These are phyloP conservation scores for Bryoglossum gracile DNA, from an alignment of 495 filamentous ascomycete genomes.

Conservation along the genomic window DNA sequence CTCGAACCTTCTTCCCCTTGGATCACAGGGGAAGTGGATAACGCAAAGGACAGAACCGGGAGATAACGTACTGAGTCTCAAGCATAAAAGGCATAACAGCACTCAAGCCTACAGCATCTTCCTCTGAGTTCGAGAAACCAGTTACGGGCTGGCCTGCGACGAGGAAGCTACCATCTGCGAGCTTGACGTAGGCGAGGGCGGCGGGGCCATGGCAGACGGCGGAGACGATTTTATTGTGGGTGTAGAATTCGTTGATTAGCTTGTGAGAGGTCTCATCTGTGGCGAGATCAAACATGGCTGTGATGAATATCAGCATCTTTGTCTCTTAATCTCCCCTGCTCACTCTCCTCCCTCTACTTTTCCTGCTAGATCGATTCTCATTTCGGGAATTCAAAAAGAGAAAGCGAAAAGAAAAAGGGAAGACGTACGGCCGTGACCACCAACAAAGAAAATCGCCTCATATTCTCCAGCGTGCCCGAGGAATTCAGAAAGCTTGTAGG, in stretches of 20 bases:
- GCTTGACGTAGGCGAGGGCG: slow-evolving; percentile 51
- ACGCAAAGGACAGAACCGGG: no score
- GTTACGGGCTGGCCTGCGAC: slow-evolving; percentile 53
- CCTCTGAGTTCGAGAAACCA: slow-evolving; percentile 63
- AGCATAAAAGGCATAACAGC: slow-evolving; percentile 55
- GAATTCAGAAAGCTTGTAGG: slow-evolving; percentile 44
- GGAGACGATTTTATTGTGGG: slow-evolving; percentile 51
- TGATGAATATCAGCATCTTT: neutral
- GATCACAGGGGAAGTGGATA: no score
- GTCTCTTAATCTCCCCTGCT: neutral
- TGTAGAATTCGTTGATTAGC: slow-evolving; percentile 54
- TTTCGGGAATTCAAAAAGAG: neutral
- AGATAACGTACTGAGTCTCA: slow-evolving; percentile 54
- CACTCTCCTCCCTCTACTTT: no score
- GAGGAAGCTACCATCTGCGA: slow-evolving; percentile 42
- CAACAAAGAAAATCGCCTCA: slow-evolving; percentile 65
- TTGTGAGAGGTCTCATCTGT: slow-evolving; percentile 41
- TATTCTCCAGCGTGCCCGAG: slow-evolving; percentile 49
- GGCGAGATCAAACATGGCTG: slow-evolving; percentile 66
- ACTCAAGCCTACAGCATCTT: slow-evolving; percentile 43
- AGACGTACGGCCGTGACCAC: slow-evolving; percentile 64
- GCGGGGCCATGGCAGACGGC: slow-evolving; percentile 66
- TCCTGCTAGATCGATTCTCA: no score
- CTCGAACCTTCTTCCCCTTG: no score
- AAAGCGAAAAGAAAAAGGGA: neutral